phyloP scores from a whole-genome alignment of 129 eudicot genomes.

The Lactuca sativa region DNA sequence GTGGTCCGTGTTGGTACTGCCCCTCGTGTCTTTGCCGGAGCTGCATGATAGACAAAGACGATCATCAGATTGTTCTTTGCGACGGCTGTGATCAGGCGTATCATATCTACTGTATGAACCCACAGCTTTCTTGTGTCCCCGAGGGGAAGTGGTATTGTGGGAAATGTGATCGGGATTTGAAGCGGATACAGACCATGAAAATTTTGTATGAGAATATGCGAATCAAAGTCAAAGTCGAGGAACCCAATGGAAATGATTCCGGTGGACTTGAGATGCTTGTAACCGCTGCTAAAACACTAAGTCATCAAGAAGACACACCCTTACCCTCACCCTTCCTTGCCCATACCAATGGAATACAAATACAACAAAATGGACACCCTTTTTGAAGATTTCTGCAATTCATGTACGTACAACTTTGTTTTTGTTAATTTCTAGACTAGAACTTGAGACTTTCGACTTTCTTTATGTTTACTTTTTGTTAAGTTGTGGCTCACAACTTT shows the following conservation, averaged over 20 bases:
- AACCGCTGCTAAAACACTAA: constrained; percentile 61
- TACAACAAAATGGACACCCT: not conserved
- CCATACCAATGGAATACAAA: not conserved
- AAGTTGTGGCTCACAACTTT: no score
- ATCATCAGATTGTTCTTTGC: constrained; percentile 77
- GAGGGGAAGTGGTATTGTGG: constrained; percentile 77
- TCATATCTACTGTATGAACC: constrained; percentile 71
- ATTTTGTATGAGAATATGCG: constrained; percentile 35
- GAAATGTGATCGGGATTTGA: constrained; percentile 54
- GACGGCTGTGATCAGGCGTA: constrained; percentile 92
- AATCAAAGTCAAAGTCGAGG: constrained; percentile 32
- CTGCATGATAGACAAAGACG: constrained; percentile 74
- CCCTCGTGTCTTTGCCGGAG: constrained; percentile 86
- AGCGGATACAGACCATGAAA: constrained; percentile 50
- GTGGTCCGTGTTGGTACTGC: constrained; percentile 80
- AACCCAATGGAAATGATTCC: constrained; percentile 29
- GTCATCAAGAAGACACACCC: constrained; percentile 38
- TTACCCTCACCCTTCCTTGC: not conserved
- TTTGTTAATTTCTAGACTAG: no score
- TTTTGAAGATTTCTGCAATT: no score
- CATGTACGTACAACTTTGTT: no score
- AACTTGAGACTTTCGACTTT: no score
- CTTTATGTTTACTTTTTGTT: no score
- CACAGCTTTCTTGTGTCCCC: constrained; percentile 58
- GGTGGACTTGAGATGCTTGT: constrained; percentile 83